phyloP scores from a whole-genome alignment of 2,329 filamentous ascomycete genomes.

The Helotiales sp. region DNA sequence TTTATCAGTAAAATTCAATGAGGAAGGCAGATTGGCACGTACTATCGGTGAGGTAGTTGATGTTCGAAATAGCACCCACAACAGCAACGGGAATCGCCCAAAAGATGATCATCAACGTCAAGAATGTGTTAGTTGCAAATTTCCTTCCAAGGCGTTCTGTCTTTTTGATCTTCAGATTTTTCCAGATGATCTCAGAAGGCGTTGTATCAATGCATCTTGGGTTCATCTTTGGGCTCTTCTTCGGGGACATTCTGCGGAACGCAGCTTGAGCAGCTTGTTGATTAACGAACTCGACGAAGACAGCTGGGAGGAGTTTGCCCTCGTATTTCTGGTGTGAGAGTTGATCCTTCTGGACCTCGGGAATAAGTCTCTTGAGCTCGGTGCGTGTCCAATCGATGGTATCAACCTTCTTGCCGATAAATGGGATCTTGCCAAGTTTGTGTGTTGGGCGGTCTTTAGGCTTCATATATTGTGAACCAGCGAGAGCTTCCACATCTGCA shows the following conservation, averaged over 20 bases:
- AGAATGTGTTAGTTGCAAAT: slow-evolving; percentile 65
- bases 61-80: slow-evolving; percentile 83
- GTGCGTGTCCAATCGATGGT: slow-evolving; percentile 86
- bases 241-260: slow-evolving; percentile 80
- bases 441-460: slow-evolving; percentile 75
- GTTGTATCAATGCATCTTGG: slow-evolving; percentile 79
- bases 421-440: slow-evolving; percentile 63
- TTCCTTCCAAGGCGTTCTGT: slow-evolving; percentile 75
- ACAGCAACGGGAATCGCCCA: slow-evolving; percentile 75
- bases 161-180: slow-evolving; percentile 78
- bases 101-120: slow-evolving; percentile 79
- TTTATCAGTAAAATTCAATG: slow-evolving; percentile 8
- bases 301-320: slow-evolving; percentile 58
- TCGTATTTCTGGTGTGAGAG: slow-evolving; percentile 63
- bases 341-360: slow-evolving; percentile 69
- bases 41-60: slow-evolving; percentile 62
- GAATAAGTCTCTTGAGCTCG: slow-evolving; percentile 74
- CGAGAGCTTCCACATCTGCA: slow-evolving; percentile 52
- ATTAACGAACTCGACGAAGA: slow-evolving; percentile 85
- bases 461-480: slow-evolving; percentile 72
- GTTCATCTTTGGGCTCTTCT: slow-evolving; percentile 76
- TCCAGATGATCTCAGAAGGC: slow-evolving; percentile 85
- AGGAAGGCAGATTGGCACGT: slow-evolving; percentile 8
- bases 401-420: slow-evolving; percentile 86
- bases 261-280: slow-evolving; percentile 83